These are phyloP conservation scores for Agaricus blazei DNA, from an alignment of 768 basidiomycete species.

Conservation along the genomic window DNA sequence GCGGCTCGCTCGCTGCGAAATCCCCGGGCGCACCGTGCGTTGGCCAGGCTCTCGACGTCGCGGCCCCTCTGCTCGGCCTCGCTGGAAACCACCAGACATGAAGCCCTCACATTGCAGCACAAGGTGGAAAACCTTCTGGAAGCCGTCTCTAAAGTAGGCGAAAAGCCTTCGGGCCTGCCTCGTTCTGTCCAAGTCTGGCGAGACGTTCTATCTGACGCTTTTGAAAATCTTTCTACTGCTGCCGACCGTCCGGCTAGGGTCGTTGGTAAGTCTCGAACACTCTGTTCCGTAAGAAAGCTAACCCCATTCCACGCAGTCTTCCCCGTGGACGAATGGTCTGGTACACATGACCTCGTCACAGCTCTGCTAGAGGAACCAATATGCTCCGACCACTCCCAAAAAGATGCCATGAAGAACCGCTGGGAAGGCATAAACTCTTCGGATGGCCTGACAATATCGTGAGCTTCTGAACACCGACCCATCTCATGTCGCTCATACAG, in stretches of 20 bases:
- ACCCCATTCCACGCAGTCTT: constrained; percentile 38
- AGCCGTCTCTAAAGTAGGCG: constrained; percentile 27
- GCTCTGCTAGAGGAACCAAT: constrained; percentile 73
- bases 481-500: constrained; percentile 15
- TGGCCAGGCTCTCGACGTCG: no score
- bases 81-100: constrained; percentile 10
- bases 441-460: constrained; percentile 33
- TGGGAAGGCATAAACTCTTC: constrained; percentile 32
- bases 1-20: not conserved
- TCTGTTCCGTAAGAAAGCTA: constrained; percentile 5
- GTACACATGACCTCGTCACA: constrained; percentile 54
- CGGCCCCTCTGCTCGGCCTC: no score
- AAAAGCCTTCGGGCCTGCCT: constrained; percentile 8
- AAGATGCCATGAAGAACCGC: constrained; percentile 38
- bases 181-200: constrained; percentile 40
- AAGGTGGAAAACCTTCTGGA: constrained; percentile 44
- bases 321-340: constrained; percentile 49
- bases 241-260: constrained; percentile 36
- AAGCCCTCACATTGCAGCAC: constrained; percentile 43
- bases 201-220: constrained; percentile 31
- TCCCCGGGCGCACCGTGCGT: no score
- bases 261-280: constrained; percentile 34
- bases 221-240: constrained; percentile 27
- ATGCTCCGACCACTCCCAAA: constrained; percentile 41
- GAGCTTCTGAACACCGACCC: constrained; percentile 17